Evolutionary conservation across 1,284 basidiomycete genomes (phyloP), one percentile per base, ranked within the genome.

Genomic region (Cutaneotrichosporon mucoides): DNA sequence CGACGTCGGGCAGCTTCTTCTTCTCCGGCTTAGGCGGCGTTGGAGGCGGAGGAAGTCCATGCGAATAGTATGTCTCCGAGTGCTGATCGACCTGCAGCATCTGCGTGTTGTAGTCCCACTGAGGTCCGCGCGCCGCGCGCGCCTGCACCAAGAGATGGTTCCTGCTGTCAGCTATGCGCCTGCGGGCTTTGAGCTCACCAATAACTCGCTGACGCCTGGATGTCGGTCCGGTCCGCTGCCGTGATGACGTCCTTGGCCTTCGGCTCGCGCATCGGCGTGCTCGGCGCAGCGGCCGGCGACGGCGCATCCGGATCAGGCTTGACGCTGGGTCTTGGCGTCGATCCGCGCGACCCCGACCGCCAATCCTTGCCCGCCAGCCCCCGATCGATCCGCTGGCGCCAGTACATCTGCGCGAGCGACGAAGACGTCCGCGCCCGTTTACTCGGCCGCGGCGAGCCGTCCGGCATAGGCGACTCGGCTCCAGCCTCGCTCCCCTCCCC

Each of bases 71-170:
- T 4, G 68, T 62, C 8, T 53, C 57, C 1, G 69, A 68, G 8
- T 57, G 58, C 8, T 68, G 66, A 59, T 77, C 76, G 49, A 74
- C 68, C 45, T 72, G 72, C 36, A 67, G 66, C 55, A 65, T 67
- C 52, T 77, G 73, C 13, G 76, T 76, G 53, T 73, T 73, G 60
- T 71, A 76, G 61, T 79, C 77, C 73, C 75, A 77, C 60, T 77
- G 76, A 2, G 77, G 77, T 8, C 75, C 76, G 13, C 77, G 60
- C 35, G 66, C 59, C 55, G 70, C 72, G 45, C 77, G 71, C 13
- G 77, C 77, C 51, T 72, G 68, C 9, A 75, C 68, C 10, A 79
- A 56, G 13, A 79, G 67, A 43, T 74, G 73, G 61, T 79, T 79
- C 76, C 76, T 78, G 54, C 16, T 16, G 58, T 62, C 59, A 60